Percentiles rank a stretch among this genome's conserved stretches.
These are phyloP conservation scores for Pseudogymnoascus sp. DNA, from an alignment of 2,329 filamentous ascomycete genomes.

Conservation along the genomic window DNA sequence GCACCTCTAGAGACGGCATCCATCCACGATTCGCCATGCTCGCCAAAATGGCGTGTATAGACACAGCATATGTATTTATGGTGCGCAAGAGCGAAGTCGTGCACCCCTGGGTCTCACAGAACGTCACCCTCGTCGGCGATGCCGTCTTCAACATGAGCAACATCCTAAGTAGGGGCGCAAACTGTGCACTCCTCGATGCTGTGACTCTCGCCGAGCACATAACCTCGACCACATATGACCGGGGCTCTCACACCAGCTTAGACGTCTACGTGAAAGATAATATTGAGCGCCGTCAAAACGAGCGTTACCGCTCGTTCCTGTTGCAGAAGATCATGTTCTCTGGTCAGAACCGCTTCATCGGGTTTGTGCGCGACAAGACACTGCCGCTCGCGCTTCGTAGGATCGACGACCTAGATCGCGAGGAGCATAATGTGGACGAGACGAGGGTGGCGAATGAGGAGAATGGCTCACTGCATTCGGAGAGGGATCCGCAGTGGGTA, in stretches of 20 bases:
- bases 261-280: conserved; percentile 17
- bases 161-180: conserved; percentile 24
- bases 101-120: conserved; percentile 19
- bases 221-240: conserved; percentile 7
- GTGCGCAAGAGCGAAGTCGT: conserved; percentile 21
- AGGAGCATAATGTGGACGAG: background rate
- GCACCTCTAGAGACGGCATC: conserved; percentile 13
- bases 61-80: conserved; percentile 19
- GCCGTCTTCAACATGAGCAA: conserved; percentile 25
- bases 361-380: conserved; percentile 18
- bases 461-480: background rate
- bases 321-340: conserved; percentile 23
- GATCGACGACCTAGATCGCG: conserved; percentile 14
- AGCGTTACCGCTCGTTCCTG: conserved; percentile 20
- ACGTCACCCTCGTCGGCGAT: conserved; percentile 23
- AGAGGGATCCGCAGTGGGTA: background rate
- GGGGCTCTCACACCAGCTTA: conserved; percentile 13
- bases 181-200: conserved; percentile 25
- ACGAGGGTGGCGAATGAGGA: background rate
- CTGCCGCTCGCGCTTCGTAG: conserved; percentile 21
- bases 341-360: conserved; percentile 20
- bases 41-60: conserved; percentile 17
- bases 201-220: conserved; percentile 21
- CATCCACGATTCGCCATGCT: conserved; percentile 19
- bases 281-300: conserved; percentile 18